Base-by-base conservation (phyloP, 192 early-diverging fungal species). In the Backusella morwellensis region DNA sequence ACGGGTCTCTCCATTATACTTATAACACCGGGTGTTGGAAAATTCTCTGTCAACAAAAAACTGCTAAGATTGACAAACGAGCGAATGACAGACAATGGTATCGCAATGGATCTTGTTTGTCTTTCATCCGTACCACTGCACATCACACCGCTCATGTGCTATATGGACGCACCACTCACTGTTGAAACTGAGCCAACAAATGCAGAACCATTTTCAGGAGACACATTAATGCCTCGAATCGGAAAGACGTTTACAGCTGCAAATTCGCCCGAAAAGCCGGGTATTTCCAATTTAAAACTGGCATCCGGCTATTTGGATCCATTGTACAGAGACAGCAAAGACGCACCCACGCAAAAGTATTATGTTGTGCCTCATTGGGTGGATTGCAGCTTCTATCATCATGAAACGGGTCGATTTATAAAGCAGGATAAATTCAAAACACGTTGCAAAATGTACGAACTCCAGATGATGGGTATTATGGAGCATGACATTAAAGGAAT, bases 101-200 rank as follows among this genome's bases (percentile, higher is more conserved):
- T 97, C 47, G 93, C 93, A 1, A 84, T 97, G 38, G 98, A 99
- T 84, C 80, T 99, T 26, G 94, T 99, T 26, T 97, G 97, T 68
- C 85, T 99, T 5, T 92, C 93, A 12, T 91, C 91, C 15, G 88
- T 91, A 11, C 98, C 98, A 17, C 87, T 98, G 40, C 94, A 96
- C 79, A 86, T 93, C 2, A 94, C 95, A 1, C 98, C 97, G 0
- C 88, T 98, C 1, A 95, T 99, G 77, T 85, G 90, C 50, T 97
- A 92, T 85, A 78, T 85, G 63, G 79, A 38, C 71, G 72, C 66
- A 56, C 73, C 76, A 6, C 26, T 68, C 34, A 47, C 68, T 4
- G 23, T 32, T 19, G 75, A 76, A 5, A 21, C 68, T 8, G 59
- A 66, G 29, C 26, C 56, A 41, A 23, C 21, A n/a, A 75, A 68